Base-by-base conservation (phyloP, 768 basidiomycete species). In the Boletellus emodensis region DNA sequence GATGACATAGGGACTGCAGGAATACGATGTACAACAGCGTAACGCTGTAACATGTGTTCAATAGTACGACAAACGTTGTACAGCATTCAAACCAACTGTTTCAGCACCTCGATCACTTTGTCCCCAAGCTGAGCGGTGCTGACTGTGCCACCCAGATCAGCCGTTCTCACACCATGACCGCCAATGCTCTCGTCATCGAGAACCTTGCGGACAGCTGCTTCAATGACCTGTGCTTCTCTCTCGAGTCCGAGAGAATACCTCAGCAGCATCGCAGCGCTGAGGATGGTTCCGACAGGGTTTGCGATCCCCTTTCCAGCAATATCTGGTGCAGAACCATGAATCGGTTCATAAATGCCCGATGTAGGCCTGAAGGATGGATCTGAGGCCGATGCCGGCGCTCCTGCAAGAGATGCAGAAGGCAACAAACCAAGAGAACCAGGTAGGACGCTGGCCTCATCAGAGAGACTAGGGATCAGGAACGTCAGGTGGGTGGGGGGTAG, bases 351-450 rank as follows among this genome's bases (percentile, higher is more conserved):
- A 38, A 99, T 74, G 37, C 96, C 96, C 15, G 81, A 71, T 2
- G 88, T 87, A 6, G 88, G 83, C 64, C 87, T 89, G 68, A 86
- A 87, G 53, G 80, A 74, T 24, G 80, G 72, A 12, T 71, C 64
- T 4, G 63, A 71, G 13, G 72, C 77, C 6, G 75, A 62, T 1
- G 81, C 85, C 2, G 84, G 94, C 20, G 91, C 90, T 40, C 92
- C 94, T 2, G 94, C 90, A 9, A 99, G 82, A 13, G 94, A 97
- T 28, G 96, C 96, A 12, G 96, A 98, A 13, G 96, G 95, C 13
- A 98, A 77, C 18, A 99, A 80, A 44, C 96, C 96, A 10, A 99
- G 84, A 26, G 96, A 98, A 15, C 96, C 96, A 15, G 95, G 95
- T 60, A 99, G 97, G 58, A 98, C 92, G 58, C 94, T 97, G 12